These are phyloP conservation scores for Pachysolen tannophilus DNA, from an alignment of 805 yeast species.

Conservation along the genomic window DNA sequence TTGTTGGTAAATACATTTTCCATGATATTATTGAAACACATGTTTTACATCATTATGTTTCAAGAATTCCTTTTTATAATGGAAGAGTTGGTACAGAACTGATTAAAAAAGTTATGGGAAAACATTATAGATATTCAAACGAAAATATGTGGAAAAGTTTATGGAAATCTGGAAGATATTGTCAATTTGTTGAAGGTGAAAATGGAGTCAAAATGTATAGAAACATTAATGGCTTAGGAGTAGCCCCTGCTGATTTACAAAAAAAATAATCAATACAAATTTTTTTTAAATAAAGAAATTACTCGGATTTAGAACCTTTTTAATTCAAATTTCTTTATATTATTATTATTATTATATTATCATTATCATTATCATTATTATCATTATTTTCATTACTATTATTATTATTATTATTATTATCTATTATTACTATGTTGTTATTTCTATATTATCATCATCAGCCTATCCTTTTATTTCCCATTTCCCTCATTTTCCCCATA, in stretches of 20 bases:
- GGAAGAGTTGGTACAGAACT: slow-evolving; percentile 77
- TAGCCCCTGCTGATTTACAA: slow-evolving; percentile 9
- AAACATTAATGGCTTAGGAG: slow-evolving; percentile 59
- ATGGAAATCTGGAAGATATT: slow-evolving; percentile 55
- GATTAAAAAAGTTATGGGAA: slow-evolving; percentile 78
- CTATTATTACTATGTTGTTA: too few relatives aligned
- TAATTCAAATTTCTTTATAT: too few relatives aligned
- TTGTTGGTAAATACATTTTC: slow-evolving; percentile 69
- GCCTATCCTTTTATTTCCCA: too few relatives aligned
- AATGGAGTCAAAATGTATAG: slow-evolving; percentile 69
- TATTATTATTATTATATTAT: too few relatives aligned
- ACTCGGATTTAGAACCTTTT: too few relatives aligned
- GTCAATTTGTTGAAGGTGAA: slow-evolving; percentile 71
- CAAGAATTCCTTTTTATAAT: slow-evolving; percentile 82
- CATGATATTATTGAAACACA: slow-evolving; percentile 90
- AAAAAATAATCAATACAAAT: not conserved
- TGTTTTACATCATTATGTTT: slow-evolving; percentile 77
- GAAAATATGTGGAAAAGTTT: slow-evolving; percentile 68
- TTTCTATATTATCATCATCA: too few relatives aligned
- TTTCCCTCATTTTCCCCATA: too few relatives aligned
- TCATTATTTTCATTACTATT: too few relatives aligned
- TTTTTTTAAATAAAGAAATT: not conserved
- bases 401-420: too few relatives aligned
- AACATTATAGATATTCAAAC: slow-evolving; percentile 56
- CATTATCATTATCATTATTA: too few relatives aligned